A percentile compares a stretch with the other conserved stretches of the same genome.
phyloP scores from a whole-genome alignment of 2,329 filamentous ascomycete genomes.

The Macroventuria anomochaeta region DNA sequence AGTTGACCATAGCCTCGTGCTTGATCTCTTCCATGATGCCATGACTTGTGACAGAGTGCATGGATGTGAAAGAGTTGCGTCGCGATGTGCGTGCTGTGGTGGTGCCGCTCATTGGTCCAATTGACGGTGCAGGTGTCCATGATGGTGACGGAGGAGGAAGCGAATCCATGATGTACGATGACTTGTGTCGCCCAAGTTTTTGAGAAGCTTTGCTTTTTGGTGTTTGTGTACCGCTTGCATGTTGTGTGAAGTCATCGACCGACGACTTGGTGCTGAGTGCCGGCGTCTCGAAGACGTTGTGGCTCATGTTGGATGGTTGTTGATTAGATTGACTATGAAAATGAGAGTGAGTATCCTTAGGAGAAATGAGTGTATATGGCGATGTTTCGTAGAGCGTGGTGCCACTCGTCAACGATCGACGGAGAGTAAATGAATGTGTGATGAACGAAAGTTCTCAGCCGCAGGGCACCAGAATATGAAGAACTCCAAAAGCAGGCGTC shows the following conservation, averaged over 20 bases:
- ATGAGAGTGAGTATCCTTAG: slow-evolving; percentile 2
- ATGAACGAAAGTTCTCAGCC: slow-evolving; percentile 7
- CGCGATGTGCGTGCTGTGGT: slow-evolving; percentile 25
- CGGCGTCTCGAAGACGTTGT: slow-evolving; percentile 16
- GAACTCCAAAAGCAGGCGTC: slow-evolving; percentile 10
- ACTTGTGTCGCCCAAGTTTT: slow-evolving; percentile 21
- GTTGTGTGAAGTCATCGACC: slow-evolving; percentile 10
- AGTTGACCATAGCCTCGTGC: slow-evolving; percentile 84
- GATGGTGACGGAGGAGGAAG: slow-evolving; percentile 22
- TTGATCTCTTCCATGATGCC: slow-evolving; percentile 68
- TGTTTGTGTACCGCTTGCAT: slow-evolving; percentile 12
- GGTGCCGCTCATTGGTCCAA: slow-evolving; percentile 11
- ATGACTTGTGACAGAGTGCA: slow-evolving; percentile 17
- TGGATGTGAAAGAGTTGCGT: slow-evolving; percentile 27
- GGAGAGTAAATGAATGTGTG: slow-evolving; percentile 12
- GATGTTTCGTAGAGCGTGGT: slow-evolving; percentile 1
- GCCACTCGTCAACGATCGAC: slow-evolving; percentile 16
- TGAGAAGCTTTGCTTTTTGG: slow-evolving; percentile 14
- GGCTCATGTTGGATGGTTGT: slow-evolving; percentile 10
- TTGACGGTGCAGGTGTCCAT: slow-evolving; percentile 19
- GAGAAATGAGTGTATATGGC: slow-evolving; percentile 6
- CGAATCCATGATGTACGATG: slow-evolving; percentile 19
- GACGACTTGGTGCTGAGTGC: slow-evolving; percentile 14
- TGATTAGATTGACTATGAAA: background rate
- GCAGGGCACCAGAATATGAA: slow-evolving; percentile 12